phyloP scores from a whole-genome alignment of 75 land plant species.

The Isoetes taiwanensis region DNA sequence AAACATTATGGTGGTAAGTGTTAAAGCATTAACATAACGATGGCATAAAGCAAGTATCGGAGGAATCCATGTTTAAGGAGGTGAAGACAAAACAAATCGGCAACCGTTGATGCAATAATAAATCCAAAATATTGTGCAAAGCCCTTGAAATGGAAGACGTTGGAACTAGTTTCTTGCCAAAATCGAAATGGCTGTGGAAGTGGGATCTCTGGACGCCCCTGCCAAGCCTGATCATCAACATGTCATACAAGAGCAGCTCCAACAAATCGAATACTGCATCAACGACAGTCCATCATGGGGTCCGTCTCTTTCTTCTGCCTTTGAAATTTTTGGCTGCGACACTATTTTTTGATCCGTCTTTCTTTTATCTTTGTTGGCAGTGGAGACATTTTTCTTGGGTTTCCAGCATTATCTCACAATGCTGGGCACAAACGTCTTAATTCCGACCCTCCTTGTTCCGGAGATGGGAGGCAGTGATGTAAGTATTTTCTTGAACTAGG shows the following conservation, averaged over 20 bases:
- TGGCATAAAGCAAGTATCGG: no score
- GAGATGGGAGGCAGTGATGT: constrained; percentile 81
- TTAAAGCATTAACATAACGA: no score
- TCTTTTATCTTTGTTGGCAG: constrained; percentile 25
- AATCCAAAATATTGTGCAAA: no score
- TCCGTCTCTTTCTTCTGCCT: constrained; percentile 5
- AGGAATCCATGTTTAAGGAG: no score
- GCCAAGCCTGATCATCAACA: no score
- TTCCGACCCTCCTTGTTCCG: constrained; percentile 64
- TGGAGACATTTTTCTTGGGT: constrained; percentile 46
- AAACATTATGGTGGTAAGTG: no score
- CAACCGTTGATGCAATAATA: no score
- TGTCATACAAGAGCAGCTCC: constrained; percentile 34
- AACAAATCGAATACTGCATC: constrained; percentile 23
- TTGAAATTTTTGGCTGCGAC: background rate
- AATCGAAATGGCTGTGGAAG: no score
- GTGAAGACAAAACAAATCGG: no score
- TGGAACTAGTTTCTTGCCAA: no score
- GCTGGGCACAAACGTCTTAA: constrained; percentile 80
- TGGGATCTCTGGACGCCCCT: no score
- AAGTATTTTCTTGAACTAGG: constrained; percentile 11
- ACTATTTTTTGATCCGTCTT: background rate
- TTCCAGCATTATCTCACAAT: constrained; percentile 85
- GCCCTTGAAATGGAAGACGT: no score
- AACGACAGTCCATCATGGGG: constrained; percentile 26